Conservation (phyloP, 106 monocot species). For the Platanthera zijinensis region DNA sequence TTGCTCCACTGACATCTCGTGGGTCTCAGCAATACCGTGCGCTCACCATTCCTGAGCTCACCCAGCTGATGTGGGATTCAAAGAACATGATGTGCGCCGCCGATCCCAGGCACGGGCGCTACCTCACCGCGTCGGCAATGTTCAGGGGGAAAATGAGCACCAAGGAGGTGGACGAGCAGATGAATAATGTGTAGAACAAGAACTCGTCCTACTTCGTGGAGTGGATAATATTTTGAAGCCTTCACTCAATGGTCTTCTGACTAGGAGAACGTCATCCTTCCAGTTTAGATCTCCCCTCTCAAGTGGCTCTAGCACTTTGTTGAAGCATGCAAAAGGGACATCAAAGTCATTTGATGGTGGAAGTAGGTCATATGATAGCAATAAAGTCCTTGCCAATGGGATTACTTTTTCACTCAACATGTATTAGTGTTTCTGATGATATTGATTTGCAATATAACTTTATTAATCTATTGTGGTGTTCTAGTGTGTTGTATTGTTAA, state of each 20-base stretch:
- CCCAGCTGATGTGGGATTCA: constrained; percentile 46
- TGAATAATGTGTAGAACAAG: constrained; percentile 57
- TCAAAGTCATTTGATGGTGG: too few species aligned
- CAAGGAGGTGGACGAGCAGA: constrained; percentile 53
- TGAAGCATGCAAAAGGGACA: too few species aligned
- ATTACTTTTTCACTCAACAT: constrained; percentile 28
- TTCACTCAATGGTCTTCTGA: constrained; percentile 48
- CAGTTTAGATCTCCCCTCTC: constrained; percentile 60
- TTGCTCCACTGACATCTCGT: constrained; percentile 33
- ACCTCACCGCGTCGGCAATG: constrained; percentile 43
- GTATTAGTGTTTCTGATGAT: too few species aligned
- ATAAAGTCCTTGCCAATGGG: constrained; percentile 47
- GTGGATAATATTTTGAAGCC: constrained; percentile 50
- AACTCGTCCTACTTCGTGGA: constrained; percentile 56
- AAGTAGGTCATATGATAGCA: too few species aligned
- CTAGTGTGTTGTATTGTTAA: too few species aligned
- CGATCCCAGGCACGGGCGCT: constrained; percentile 39
- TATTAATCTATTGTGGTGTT: too few species aligned
- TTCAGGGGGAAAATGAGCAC: constrained; percentile 59
- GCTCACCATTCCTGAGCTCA: constrained; percentile 38
- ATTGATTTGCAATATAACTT: too few species aligned
- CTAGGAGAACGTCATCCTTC: constrained; percentile 52
- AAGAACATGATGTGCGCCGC: constrained; percentile 59
- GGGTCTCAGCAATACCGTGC: constrained; percentile 46
- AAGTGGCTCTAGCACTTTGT: constrained; percentile 47